Evolutionary conservation across 2,329 filamentous ascomycete species (phyloP), one percentile per base, ranked within the genome.

Genomic region (Coniochaeta prunicola): DNA sequence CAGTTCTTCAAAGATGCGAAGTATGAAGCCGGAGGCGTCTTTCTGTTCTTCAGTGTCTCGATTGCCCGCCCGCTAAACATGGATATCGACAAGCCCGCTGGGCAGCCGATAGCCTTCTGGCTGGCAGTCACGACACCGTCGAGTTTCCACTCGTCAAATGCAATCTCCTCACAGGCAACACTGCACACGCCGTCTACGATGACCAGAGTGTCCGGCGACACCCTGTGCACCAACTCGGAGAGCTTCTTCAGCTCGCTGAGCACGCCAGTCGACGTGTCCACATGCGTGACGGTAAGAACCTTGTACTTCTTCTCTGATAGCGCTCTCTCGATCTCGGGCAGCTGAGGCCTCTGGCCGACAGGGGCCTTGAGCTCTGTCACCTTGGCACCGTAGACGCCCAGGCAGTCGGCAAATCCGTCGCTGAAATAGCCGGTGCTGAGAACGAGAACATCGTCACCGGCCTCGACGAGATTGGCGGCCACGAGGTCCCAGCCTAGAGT

Each of bases 1-100:
- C 94, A 99, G 77, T 97, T 97, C 81, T 92, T 92, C 81, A 97
- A 91, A 13, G 90, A 96, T 58, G 90, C 92, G 75, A 97, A 99
- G 82, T 97, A 99, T 24, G 92, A 90, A 21, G 86, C 82, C 1
- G 92, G 90, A 13, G 89, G 88, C 12, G 86, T 87, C 79, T 93
- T 93, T 71, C 94, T 85, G 67, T 80, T 83, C 75, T 93, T 85
- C 75, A 96, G 89, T 12, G 80, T 78, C 68, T 94, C 81, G 66
- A 99, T 90, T 48, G 94, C 93, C 64, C 90, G 86, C 61, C 89
- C 91, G 69, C 92, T 97, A 68, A 90, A 91, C 87, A 97, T 96
- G 65, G 94, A 85, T 70, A 99, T 97, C 67, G 89, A 96, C 63
- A 99, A 81, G 65, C 94, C 94, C 33, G 94, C 94, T 3, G 94